Evolutionary conservation across 352 stramenopile genomes (phyloP).

Genomic region (Pythium scleroteichum): DNA sequence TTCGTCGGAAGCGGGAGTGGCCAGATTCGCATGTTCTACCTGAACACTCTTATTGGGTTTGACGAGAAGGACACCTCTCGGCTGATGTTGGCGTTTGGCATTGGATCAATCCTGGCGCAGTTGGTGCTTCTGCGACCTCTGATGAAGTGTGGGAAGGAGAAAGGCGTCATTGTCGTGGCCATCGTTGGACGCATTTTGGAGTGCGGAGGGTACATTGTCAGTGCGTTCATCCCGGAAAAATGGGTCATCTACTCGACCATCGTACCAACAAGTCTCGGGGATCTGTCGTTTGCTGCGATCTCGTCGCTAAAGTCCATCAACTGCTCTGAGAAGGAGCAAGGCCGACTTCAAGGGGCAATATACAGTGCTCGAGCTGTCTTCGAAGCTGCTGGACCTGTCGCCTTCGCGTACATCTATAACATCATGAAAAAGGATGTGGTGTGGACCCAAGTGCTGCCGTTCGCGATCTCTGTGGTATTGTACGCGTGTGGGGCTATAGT

Average conservation of each 20-base stretch:
- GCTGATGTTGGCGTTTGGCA: constrained; percentile 59
- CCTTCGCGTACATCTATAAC: constrained; percentile 60
- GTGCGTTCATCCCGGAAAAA: constrained; percentile 55
- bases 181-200: constrained; percentile 45
- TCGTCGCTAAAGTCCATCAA: constrained; percentile 68
- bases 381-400: constrained; percentile 53
- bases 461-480: constrained; percentile 48
- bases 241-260: constrained; percentile 57
- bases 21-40: constrained; percentile 71
- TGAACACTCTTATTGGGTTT: constrained; percentile 77
- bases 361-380: constrained; percentile 68
- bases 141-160: constrained; percentile 57
- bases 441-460: constrained; percentile 59
- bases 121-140: constrained; percentile 60
- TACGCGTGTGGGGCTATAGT: constrained; percentile 54
- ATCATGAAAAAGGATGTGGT: constrained; percentile 44
- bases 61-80: constrained; percentile 62
- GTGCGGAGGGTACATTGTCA: constrained; percentile 39
- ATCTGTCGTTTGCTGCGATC: constrained; percentile 71
- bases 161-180: constrained; percentile 66
- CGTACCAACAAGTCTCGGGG: constrained; percentile 46
- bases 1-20: constrained; percentile 62
- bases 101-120: constrained; percentile 61
- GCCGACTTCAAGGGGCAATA: constrained; percentile 70
- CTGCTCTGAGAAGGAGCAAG: constrained; percentile 71